phyloP scores from a whole-genome alignment of 495 filamentous ascomycete species.

The Trypethelium eluteriae region DNA sequence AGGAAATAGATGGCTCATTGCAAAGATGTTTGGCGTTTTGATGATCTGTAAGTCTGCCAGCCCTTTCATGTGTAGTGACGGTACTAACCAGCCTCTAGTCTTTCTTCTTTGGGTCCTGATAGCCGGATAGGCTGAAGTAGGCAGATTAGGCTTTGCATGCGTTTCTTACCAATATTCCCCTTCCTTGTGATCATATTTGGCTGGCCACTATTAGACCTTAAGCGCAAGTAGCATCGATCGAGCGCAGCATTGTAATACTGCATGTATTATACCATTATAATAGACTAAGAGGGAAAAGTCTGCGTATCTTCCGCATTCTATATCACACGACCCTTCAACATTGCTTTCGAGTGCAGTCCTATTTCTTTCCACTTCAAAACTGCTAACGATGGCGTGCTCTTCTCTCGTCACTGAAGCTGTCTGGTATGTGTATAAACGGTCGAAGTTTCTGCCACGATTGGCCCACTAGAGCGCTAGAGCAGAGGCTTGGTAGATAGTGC shows the following conservation, averaged over 20 bases:
- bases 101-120: constrained; percentile 56
- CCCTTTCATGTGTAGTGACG: not conserved
- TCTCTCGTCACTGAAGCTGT: no score
- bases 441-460: no score
- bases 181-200: not conserved
- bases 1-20: constrained; percentile 91
- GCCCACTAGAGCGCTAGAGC: no score
- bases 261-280: not conserved
- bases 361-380: no score
- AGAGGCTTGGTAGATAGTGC: no score
- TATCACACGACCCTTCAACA: no score
- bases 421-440: no score
- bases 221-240: not conserved
- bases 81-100: constrained; percentile 40
- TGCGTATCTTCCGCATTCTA: no score
- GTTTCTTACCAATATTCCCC: not conserved
- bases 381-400: no score
- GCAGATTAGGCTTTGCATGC: not conserved
- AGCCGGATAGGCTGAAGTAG: constrained; percentile 36
- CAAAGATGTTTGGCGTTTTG: constrained; percentile 95
- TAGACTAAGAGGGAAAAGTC: not conserved
- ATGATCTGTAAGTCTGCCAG: constrained; percentile 46
- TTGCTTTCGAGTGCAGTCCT: no score
- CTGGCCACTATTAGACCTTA: not conserved
- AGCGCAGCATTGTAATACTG: not conserved